Evolutionary conservation across 2,329 filamentous ascomycete species (phyloP).

Genomic region (Arthroderma sp.): DNA sequence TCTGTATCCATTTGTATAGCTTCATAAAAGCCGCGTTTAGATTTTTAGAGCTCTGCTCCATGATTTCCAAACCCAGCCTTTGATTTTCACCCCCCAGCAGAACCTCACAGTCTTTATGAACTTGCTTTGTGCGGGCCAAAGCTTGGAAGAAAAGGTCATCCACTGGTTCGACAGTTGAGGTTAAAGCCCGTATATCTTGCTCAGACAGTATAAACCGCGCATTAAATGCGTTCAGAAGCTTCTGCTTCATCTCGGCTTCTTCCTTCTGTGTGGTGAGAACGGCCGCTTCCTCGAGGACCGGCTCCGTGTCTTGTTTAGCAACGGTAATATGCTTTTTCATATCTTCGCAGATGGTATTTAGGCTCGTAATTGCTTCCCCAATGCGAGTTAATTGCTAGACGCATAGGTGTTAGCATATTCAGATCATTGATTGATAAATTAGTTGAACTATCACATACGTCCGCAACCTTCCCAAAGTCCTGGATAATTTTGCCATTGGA

Average conservation of each 20-base stretch:
- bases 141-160: constrained; percentile 72
- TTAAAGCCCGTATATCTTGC: constrained; percentile 62
- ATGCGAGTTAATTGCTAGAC: constrained; percentile 73
- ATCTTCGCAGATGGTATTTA: constrained; percentile 67
- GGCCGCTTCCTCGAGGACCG: constrained; percentile 64
- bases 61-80: constrained; percentile 72
- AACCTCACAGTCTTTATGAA: constrained; percentile 77
- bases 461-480: constrained; percentile 79
- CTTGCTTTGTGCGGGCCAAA: constrained; percentile 67
- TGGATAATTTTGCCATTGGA: constrained; percentile 80
- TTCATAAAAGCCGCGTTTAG: constrained; percentile 89
- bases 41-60: constrained; percentile 78
- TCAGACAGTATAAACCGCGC: constrained; percentile 75
- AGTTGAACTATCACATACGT: constrained; percentile 41
- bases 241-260: constrained; percentile 66
- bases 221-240: constrained; percentile 62
- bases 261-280: constrained; percentile 58
- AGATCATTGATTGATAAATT: no score
- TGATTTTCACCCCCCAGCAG: constrained; percentile 84
- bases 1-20: constrained; percentile 86
- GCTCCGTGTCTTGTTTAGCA: constrained; percentile 60
- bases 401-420: constrained; percentile 5
- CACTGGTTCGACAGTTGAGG: constrained; percentile 65
- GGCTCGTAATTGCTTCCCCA: constrained; percentile 58
- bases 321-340: constrained; percentile 65